A percentile compares a stretch with the other conserved stretches of the same genome.
phyloP scores from a whole-genome alignment of 2,329 filamentous ascomycete genomes.

The Pseudopyricularia cyperi region DNA sequence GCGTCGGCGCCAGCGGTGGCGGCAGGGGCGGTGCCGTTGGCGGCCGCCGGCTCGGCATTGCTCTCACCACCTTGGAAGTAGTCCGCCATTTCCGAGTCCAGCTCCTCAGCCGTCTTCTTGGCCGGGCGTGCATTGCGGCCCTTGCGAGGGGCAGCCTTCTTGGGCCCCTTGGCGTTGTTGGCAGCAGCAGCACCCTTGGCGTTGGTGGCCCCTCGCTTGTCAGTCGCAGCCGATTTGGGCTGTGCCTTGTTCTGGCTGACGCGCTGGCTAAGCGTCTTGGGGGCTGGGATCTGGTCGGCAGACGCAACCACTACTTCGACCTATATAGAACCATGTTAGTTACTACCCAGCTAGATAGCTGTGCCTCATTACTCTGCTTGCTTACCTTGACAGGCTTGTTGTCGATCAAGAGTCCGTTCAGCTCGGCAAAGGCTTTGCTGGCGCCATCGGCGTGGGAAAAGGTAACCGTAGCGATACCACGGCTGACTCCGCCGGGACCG shows the following conservation, averaged over 20 bases:
- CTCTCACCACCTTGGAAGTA: constrained; percentile 54
- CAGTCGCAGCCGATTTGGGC: constrained; percentile 67
- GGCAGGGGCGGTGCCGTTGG: constrained; percentile 30
- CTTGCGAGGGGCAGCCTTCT: constrained; percentile 31
- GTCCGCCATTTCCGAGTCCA: constrained; percentile 95
- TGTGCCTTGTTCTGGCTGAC: constrained; percentile 58
- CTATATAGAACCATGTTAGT: constrained; percentile 25
- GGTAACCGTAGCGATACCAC: constrained; percentile 80
- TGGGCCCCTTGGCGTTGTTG: constrained; percentile 26
- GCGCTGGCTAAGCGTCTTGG: constrained; percentile 69
- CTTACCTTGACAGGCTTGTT: constrained; percentile 76
- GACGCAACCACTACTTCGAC: constrained; percentile 86
- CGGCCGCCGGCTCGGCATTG: constrained; percentile 25
- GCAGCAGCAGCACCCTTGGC: constrained; percentile 25
- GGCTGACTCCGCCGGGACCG: constrained; percentile 81
- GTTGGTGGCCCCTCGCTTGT: constrained; percentile 38
- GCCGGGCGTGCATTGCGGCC: constrained; percentile 50
- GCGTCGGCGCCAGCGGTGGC: constrained; percentile 20
- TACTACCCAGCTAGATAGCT: background rate
- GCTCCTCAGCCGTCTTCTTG: constrained; percentile 87
- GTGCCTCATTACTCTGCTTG: background rate
- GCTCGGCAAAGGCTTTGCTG: constrained; percentile 65
- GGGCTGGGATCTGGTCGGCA: constrained; percentile 49
- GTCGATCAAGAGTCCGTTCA: constrained; percentile 87
- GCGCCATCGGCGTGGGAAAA: constrained; percentile 75